A percentile compares a stretch with the other conserved stretches of the same genome.
Evolutionary conservation across 768 basidiomycete species (phyloP).

Genomic region (Xanthoconium stramineum): DNA sequence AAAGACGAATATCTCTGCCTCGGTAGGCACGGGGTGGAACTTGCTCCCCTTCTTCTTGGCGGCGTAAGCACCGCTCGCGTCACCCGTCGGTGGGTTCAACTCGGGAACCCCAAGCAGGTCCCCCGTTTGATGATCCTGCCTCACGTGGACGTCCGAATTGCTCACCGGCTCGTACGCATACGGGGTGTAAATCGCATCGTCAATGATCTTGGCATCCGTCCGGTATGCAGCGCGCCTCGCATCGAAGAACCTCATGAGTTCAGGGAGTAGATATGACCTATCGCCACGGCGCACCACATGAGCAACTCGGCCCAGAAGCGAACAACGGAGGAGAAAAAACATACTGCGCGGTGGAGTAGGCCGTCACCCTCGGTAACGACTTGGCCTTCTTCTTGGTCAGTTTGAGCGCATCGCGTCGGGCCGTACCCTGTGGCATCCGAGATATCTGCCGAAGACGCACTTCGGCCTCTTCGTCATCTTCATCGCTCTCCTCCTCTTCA

Average conservation of each 20-base stretch:
- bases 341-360: conserved; percentile 91
- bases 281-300: not conserved
- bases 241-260: conserved; percentile 85
- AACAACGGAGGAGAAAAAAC: conserved; percentile 3
- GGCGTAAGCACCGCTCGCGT: conserved; percentile 33
- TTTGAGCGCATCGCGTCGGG: conserved; percentile 83
- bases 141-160: conserved; percentile 29
- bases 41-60: conserved; percentile 57
- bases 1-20: conserved; percentile 91
- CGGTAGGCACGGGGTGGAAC: conserved; percentile 61
- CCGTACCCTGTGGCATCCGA: conserved; percentile 91
- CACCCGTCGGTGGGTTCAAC: conserved; percentile 33
- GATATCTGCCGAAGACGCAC: conserved; percentile 68
- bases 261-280: conserved; percentile 87
- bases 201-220: conserved; percentile 83
- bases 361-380: conserved; percentile 88
- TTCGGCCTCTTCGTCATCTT: conserved; percentile 55
- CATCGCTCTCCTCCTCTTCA: conserved; percentile 51
- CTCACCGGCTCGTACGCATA: conserved; percentile 68
- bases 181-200: conserved; percentile 93
- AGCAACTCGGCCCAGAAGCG: not conserved
- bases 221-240: conserved; percentile 80
- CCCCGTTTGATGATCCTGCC: conserved; percentile 43
- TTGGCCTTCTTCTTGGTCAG: conserved; percentile 96
- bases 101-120: conserved; percentile 81